Percentiles rank a stretch among this genome's conserved stretches.
Conservation (phyloP, 768 basidiomycete genomes). For the Tulasnella sp. region DNA sequence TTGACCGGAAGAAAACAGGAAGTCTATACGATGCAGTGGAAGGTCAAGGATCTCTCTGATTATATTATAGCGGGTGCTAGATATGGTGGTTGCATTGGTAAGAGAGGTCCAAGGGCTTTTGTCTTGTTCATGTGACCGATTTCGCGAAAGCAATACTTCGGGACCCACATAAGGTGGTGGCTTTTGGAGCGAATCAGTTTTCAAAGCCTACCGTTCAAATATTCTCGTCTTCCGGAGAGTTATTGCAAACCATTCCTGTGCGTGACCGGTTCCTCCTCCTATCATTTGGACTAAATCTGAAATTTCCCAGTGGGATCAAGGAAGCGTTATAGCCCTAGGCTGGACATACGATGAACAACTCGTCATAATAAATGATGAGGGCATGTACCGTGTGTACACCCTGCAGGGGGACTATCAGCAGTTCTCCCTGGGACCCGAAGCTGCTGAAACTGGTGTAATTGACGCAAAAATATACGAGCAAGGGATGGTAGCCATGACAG, state of each 20-base stretch:
- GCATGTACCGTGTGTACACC: conserved; percentile 81
- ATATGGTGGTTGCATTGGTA: conserved; percentile 84
- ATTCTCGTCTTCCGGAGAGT: conserved; percentile 75
- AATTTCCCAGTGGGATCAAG: conserved; percentile 74
- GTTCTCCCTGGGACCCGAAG: conserved; percentile 71
- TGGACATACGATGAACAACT: conserved; percentile 54
- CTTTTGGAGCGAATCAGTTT: conserved; percentile 46
- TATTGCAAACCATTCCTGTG: conserved; percentile 28
- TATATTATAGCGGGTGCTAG: conserved; percentile 70
- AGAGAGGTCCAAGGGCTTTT: conserved; percentile 17
- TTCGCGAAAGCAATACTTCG: conserved; percentile 65
- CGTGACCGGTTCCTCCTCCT: background rate
- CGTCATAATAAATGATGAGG: conserved; percentile 81
- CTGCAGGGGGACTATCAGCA: conserved; percentile 77
- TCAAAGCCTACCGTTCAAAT: conserved; percentile 76
- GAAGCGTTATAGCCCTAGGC: conserved; percentile 66
- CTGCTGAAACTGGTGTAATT: conserved; percentile 66
- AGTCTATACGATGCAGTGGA: conserved; percentile 70
- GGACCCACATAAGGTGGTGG: conserved; percentile 66
- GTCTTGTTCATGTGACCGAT: background rate
- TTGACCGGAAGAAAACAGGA: conserved; percentile 41
- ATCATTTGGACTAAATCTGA: conserved; percentile 12
- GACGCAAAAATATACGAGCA: conserved; percentile 78
- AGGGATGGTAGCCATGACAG: conserved; percentile 77
- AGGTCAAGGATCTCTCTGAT: conserved; percentile 64